Evolutionary conservation across 2,329 filamentous ascomycete species (phyloP).

Genomic region (Penicillium sp.): DNA sequence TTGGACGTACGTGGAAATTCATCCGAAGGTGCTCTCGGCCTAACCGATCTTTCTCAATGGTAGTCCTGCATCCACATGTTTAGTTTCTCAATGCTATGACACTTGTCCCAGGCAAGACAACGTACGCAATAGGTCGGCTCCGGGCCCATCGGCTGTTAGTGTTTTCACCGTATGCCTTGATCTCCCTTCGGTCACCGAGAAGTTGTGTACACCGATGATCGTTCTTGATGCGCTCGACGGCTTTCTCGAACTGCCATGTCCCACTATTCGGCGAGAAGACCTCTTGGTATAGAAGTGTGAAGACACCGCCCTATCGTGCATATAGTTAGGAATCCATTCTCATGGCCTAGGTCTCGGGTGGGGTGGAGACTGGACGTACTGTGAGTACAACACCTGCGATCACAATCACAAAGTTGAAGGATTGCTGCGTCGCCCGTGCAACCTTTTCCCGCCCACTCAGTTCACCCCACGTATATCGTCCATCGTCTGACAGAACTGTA

Average conservation of each 20-base stretch:
- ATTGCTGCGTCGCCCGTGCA: constrained; percentile 80
- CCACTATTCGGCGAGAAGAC: constrained; percentile 82
- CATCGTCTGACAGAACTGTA: constrained; percentile 82
- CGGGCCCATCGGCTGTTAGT: constrained; percentile 76
- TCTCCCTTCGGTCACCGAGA: constrained; percentile 69
- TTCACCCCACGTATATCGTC: constrained; percentile 72
- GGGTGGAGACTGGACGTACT: constrained; percentile 44
- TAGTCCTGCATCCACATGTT: constrained; percentile 49
- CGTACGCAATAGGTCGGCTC: constrained; percentile 53
- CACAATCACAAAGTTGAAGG: constrained; percentile 79
- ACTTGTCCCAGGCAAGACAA: background rate
- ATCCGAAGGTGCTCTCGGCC: constrained; percentile 78
- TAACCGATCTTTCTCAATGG: constrained; percentile 62
- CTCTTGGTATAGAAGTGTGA: constrained; percentile 72
- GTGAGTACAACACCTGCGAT: constrained; percentile 70
- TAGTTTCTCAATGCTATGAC: background rate
- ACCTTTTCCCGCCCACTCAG: constrained; percentile 73
- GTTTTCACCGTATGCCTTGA: constrained; percentile 75
- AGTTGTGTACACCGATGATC: constrained; percentile 67
- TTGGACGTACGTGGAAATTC: constrained; percentile 67
- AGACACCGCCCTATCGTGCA: constrained; percentile 61
- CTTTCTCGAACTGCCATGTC: constrained; percentile 81
- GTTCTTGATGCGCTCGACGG: constrained; percentile 70
- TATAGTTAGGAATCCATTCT: background rate
- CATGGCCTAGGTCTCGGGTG: background rate